A percentile compares a stretch with the other conserved stretches of the same genome.
These are phyloP conservation scores for Chenopodium berlandieri DNA, from an alignment of 148 eudicot species.

Conservation along the genomic window DNA sequence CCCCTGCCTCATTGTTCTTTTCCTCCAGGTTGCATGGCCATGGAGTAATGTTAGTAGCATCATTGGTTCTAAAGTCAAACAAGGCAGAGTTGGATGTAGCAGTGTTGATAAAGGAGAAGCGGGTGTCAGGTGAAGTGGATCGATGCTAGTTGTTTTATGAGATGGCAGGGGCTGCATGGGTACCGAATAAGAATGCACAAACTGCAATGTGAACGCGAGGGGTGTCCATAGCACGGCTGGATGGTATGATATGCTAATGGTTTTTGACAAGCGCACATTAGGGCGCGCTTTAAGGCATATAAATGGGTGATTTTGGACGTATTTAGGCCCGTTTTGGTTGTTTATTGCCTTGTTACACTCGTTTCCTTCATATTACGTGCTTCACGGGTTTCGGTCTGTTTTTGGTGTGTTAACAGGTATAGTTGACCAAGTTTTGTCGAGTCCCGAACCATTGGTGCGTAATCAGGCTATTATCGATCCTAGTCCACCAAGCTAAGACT, in stretches of 20 bases:
- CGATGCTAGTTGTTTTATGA: conserved; percentile 36
- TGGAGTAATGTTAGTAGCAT: conserved; percentile 23
- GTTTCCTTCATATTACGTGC: no score
- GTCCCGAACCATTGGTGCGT: no score
- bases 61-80: neutral
- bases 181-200: conserved; percentile 57
- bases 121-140: conserved; percentile 28
- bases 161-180: conserved; percentile 51
- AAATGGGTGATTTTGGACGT: no score
- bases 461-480: no score
- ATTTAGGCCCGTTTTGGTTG: no score
- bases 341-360: no score
- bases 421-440: no score
- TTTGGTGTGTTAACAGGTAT: no score
- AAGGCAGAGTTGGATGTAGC: conserved; percentile 24
- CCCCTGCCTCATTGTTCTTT: conserved; percentile 19
- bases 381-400: no score
- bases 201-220: conserved; percentile 44
- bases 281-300: no score
- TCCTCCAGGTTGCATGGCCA: conserved; percentile 22
- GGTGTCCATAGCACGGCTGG: neutral
- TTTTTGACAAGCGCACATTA: no score
- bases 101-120: conserved; percentile 46
- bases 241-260: neutral
- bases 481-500: no score